These are phyloP conservation scores for Megacollybia platyphylla DNA, from an alignment of 1,284 basidiomycete genomes.

Conservation along the genomic window DNA sequence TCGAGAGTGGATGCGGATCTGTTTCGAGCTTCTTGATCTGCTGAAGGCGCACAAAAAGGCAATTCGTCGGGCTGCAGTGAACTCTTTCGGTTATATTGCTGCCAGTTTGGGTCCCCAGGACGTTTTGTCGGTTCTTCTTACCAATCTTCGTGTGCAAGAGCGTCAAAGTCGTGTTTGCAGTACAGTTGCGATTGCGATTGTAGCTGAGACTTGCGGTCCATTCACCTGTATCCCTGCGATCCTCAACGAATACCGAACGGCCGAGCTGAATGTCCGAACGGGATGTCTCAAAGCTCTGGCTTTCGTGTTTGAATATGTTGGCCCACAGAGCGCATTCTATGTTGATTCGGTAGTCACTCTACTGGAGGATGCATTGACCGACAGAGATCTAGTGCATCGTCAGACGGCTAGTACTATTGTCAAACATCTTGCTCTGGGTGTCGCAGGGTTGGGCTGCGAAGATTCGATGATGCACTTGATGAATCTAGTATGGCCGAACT, in stretches of 20 bases:
- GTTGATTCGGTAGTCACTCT: slow-evolving; percentile 95
- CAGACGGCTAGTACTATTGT: slow-evolving; percentile 99
- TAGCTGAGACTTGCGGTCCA: slow-evolving; percentile 95
- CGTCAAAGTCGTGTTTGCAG: slow-evolving; percentile 98
- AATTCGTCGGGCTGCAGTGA: slow-evolving; percentile 96
- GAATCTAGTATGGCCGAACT: slow-evolving; percentile 99
- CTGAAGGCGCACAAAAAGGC: slow-evolving; percentile 99
- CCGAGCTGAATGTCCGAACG: slow-evolving; percentile 97
- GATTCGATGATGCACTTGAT: slow-evolving; percentile 96
- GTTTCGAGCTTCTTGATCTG: slow-evolving; percentile 94
- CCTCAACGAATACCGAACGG: slow-evolving; percentile 96
- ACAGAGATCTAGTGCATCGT: slow-evolving; percentile 95
- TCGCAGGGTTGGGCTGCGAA: slow-evolving; percentile 94
- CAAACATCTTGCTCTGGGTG: slow-evolving; percentile 94
- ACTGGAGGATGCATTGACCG: slow-evolving; percentile 95
- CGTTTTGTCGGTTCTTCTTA: slow-evolving; percentile 90
- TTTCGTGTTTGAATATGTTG: slow-evolving; percentile 99
- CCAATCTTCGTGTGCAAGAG: slow-evolving; percentile 96
- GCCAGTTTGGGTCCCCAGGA: slow-evolving; percentile 99
- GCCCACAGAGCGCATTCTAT: slow-evolving; percentile 99
- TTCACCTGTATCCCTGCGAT: slow-evolving; percentile 99
- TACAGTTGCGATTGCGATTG: slow-evolving; percentile 96
- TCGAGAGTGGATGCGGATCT: slow-evolving; percentile 99
- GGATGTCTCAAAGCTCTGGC: slow-evolving; percentile 97
- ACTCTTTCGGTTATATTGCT: slow-evolving; percentile 99